Percentiles rank a stretch among this genome's conserved stretches.
Conservation (phyloP, 1,284 basidiomycete genomes). For the Sanguinoderma infundibulare region DNA sequence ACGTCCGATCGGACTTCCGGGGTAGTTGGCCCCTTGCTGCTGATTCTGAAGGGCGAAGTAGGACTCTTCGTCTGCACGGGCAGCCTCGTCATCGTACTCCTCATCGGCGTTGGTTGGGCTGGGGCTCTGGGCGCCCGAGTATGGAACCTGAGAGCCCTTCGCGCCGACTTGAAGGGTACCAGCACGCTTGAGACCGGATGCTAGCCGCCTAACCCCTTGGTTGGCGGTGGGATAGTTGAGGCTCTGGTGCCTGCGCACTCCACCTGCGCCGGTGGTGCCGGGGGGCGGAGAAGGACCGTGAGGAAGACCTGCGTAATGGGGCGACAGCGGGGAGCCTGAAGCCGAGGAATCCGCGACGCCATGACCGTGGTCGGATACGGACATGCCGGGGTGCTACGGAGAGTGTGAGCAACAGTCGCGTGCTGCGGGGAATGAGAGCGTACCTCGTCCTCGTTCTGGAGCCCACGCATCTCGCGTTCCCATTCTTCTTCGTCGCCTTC, state of each 20-base stretch:
- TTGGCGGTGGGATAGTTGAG: conserved; percentile 68
- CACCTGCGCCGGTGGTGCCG: conserved; percentile 61
- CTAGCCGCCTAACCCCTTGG: conserved; percentile 51
- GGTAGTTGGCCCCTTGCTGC: conserved; percentile 48
- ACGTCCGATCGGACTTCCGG: conserved; percentile 65
- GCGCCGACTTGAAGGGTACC: conserved; percentile 68
- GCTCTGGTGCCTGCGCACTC: conserved; percentile 78
- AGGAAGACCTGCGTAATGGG: conserved; percentile 51
- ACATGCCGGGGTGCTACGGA: conserved; percentile 28
- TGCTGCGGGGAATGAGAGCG: conserved; percentile 3
- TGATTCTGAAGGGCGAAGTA: conserved; percentile 39
- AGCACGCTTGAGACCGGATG: conserved; percentile 65
- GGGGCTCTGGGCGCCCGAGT: conserved; percentile 40
- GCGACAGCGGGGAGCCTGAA: conserved; percentile 62
- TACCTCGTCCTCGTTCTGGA: conserved; percentile 66
- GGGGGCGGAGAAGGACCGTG: conserved; percentile 72
- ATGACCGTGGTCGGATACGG: conserved; percentile 47
- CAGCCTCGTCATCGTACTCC: conserved; percentile 58
- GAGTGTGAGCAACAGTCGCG: neutral
- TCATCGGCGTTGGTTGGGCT: conserved; percentile 60
- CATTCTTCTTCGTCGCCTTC: conserved; percentile 86
- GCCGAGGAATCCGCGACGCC: conserved; percentile 53
- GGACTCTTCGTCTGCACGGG: conserved; percentile 61
- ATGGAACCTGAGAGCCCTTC: conserved; percentile 33
- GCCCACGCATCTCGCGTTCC: conserved; percentile 69